Percentiles rank a stretch among this genome's conserved stretches.
phyloP scores from a whole-genome alignment of 495 filamentous ascomycete species.

The Aspergillus homomorphus region DNA sequence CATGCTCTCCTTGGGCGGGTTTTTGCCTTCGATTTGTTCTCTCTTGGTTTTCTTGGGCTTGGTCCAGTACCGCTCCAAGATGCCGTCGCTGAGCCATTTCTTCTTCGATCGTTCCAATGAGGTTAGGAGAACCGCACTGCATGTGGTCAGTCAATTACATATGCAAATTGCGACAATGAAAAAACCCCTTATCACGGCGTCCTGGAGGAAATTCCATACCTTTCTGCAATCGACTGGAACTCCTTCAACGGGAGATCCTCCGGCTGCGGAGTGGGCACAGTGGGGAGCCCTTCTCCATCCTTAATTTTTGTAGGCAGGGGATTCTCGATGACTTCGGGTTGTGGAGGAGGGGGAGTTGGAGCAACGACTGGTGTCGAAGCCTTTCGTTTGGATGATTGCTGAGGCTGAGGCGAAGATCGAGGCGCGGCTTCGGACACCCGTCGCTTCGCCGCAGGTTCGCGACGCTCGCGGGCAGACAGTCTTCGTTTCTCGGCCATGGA shows the following conservation, averaged over 20 bases:
- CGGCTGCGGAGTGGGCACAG: constrained; percentile 65
- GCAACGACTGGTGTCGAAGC: constrained; percentile 33
- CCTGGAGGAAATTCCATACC: constrained; percentile 44
- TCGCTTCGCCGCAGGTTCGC: constrained; percentile 46
- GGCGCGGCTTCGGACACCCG: constrained; percentile 44
- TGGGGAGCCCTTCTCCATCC: constrained; percentile 71
- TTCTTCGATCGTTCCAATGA: constrained; percentile 81
- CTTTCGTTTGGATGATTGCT: constrained; percentile 33
- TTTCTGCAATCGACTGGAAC: constrained; percentile 81
- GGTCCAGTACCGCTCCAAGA: constrained; percentile 91
- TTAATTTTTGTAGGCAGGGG: constrained; percentile 61
- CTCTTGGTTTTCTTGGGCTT: constrained; percentile 84
- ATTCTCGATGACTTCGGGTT: constrained; percentile 43
- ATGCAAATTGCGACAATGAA: background rate
- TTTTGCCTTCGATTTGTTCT: constrained; percentile 64
- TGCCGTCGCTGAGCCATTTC: constrained; percentile 83
- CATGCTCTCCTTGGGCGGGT: constrained; percentile 87
- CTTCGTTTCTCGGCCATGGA: constrained; percentile 48
- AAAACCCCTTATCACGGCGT: background rate
- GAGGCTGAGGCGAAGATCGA: constrained; percentile 26
- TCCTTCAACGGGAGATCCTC: constrained; percentile 60
- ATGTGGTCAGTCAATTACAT: constrained; percentile 1
- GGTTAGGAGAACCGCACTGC: constrained; percentile 76
- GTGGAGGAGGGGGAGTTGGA: constrained; percentile 22
- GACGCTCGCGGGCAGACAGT: constrained; percentile 43